Conservation (phyloP, 371 early-diverging fungal species). For the Mortierella sp. region DNA sequence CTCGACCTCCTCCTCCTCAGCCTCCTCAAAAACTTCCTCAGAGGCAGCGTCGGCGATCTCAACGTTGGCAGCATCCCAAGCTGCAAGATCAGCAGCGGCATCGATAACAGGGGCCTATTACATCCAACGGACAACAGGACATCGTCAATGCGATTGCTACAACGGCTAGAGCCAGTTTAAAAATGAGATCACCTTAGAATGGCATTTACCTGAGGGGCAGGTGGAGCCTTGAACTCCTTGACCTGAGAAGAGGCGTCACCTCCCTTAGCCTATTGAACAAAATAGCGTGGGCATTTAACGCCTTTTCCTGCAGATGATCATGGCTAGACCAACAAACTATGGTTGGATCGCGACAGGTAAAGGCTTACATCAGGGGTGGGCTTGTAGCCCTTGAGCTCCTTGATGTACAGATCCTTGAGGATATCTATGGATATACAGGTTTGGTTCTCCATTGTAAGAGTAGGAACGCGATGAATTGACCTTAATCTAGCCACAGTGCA, state of each 20-base stretch:
- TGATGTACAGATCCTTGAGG: slow-evolving; percentile 53
- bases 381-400: slow-evolving; percentile 50
- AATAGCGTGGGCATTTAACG: neutral
- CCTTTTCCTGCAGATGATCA: neutral
- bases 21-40: slow-evolving; percentile 25
- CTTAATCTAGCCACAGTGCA: no score
- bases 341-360: neutral
- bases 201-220: slow-evolving; percentile 34
- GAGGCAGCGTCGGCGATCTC: slow-evolving; percentile 37
- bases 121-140: no score
- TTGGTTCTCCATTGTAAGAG: neutral
- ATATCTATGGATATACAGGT: slow-evolving; percentile 26
- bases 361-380: slow-evolving; percentile 45
- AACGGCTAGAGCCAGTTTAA: neutral
- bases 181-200: neutral
- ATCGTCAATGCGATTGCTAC: no score
- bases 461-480: no score
- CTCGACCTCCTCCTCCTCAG: slow-evolving; percentile 34
- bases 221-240: slow-evolving; percentile 55
- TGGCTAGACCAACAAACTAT: neutral
- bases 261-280: slow-evolving; percentile 35
- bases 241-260: slow-evolving; percentile 45
- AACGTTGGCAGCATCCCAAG: slow-evolving; percentile 53
- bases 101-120: slow-evolving; percentile 38
- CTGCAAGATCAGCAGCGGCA: slow-evolving; percentile 47